Conservation (phyloP, 352 stramenopile genomes). For the Phytophthora ohioensis region DNA sequence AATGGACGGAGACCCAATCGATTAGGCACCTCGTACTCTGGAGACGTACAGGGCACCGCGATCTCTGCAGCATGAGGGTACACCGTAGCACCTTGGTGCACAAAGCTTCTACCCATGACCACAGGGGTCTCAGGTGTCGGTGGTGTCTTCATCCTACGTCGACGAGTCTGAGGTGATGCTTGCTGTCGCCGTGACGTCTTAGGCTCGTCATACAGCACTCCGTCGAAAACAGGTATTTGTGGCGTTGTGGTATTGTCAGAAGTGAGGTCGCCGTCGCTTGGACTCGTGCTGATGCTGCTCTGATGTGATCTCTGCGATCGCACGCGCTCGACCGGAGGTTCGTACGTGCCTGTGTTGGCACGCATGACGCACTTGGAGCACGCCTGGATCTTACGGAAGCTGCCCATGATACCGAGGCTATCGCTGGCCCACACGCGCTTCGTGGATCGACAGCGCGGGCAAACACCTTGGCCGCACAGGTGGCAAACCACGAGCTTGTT, state of each 20-base stretch:
- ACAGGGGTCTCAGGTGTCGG: neutral
- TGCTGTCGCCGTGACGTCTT: conserved; percentile 4
- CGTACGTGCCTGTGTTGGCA: conserved; percentile 41
- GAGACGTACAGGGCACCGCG: conserved; percentile 23
- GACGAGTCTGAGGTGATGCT: neutral
- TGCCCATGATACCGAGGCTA: conserved; percentile 41
- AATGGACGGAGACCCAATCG: conserved; percentile 4
- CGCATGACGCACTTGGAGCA: conserved; percentile 54
- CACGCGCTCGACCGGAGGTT: conserved; percentile 25
- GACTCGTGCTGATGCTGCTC: conserved; percentile 26
- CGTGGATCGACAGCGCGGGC: conserved; percentile 38
- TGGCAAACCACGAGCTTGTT: conserved; percentile 37
- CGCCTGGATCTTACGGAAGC: conserved; percentile 51
- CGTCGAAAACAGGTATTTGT: conserved; percentile 6
- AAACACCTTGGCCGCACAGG: conserved; percentile 40
- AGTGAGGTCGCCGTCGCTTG: conserved; percentile 19
- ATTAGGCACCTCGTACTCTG: conserved; percentile 32
- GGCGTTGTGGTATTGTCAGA: conserved; percentile 1
- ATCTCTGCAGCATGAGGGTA: conserved; percentile 24
- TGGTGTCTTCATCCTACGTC: conserved; percentile 14
- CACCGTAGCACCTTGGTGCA: conserved; percentile 10
- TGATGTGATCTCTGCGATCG: conserved; percentile 29
- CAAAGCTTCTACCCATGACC: conserved; percentile 17
- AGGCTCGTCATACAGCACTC: conserved; percentile 21
- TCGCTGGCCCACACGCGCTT: conserved; percentile 56